phyloP scores from a whole-genome alignment of 257 asterid species.

The Solanum clarkiae region DNA sequence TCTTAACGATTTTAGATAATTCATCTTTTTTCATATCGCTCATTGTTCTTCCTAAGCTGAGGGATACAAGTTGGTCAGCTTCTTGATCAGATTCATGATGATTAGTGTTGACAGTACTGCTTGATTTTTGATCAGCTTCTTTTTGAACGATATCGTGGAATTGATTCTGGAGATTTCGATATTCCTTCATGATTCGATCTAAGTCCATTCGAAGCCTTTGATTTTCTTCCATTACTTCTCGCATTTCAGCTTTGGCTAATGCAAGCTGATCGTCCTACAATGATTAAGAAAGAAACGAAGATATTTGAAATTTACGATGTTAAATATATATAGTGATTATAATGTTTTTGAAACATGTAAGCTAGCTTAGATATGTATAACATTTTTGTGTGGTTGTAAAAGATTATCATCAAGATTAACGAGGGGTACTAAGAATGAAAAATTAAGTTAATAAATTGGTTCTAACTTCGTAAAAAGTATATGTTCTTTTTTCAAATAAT shows the following conservation, averaged over 20 bases:
- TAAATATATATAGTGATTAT: background rate
- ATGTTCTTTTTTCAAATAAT: background rate
- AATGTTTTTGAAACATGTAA: background rate
- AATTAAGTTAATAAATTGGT: background rate
- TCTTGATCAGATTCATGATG: slow-evolving; percentile 2
- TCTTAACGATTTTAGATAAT: background rate
- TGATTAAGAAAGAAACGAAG: background rate
- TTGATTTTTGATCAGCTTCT: slow-evolving; percentile 14
- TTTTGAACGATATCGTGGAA: slow-evolving; percentile 40
- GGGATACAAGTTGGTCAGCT: slow-evolving; percentile 28
- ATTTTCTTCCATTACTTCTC: slow-evolving; percentile 72
- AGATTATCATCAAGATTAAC: background rate
- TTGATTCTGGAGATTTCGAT: slow-evolving; percentile 54
- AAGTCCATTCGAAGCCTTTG: slow-evolving; percentile 49
- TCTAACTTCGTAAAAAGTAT: background rate
- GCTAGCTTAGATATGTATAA: background rate
- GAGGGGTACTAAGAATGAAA: background rate
- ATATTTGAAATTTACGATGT: too few relatives aligned
- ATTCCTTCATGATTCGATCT: slow-evolving; percentile 55
- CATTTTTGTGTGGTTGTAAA: background rate
- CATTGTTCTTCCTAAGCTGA: slow-evolving; percentile 50
- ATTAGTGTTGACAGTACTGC: background rate
- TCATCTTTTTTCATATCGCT: slow-evolving; percentile 29
- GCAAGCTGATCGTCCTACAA: slow-evolving; percentile 36
- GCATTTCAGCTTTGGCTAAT: slow-evolving; percentile 62